phyloP scores from a whole-genome alignment of 2,329 filamentous ascomycete genomes.

The Calonectria henricotiae region DNA sequence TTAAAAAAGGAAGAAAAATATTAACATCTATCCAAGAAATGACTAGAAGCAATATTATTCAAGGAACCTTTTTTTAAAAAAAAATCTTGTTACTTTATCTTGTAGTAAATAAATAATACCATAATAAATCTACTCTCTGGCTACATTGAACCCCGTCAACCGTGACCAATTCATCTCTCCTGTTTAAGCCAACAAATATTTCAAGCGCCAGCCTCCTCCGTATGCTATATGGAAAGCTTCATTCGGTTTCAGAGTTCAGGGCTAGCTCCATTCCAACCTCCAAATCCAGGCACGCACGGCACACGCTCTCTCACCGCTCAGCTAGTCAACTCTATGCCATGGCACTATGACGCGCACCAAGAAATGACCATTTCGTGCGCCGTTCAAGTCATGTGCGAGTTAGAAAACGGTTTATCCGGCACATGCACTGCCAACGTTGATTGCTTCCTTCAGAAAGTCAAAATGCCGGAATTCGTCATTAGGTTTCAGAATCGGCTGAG shows the following conservation, averaged over 20 bases:
- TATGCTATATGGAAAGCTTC: neutral
- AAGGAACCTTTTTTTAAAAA: too few relatives aligned
- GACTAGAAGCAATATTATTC: too few relatives aligned
- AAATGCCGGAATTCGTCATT: neutral
- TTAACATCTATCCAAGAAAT: too few relatives aligned
- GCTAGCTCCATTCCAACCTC: conserved; percentile 18
- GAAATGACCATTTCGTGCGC: neutral
- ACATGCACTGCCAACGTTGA: neutral
- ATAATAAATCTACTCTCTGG: too few relatives aligned
- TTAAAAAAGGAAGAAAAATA: too few relatives aligned
- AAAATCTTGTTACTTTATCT: too few relatives aligned
- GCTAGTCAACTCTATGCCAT: conserved; percentile 10
- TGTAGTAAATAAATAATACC: too few relatives aligned
- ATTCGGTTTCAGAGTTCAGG: conserved; percentile 24
- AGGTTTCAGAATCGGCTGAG: neutral
- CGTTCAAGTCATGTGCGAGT: conserved; percentile 6
- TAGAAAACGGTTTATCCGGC: conserved; percentile 20
- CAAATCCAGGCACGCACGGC: conserved; percentile 26
- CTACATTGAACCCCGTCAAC: too few relatives aligned
- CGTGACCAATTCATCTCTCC: too few relatives aligned
- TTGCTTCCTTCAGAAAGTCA: neutral
- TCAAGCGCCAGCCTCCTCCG: too few relatives aligned
- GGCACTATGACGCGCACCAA: conserved; percentile 13
- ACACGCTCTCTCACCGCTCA: conserved; percentile 23
- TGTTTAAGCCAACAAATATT: too few relatives aligned